phyloP scores from a whole-genome alignment of 768 basidiomycete species.

The Suillus occidentalis region DNA sequence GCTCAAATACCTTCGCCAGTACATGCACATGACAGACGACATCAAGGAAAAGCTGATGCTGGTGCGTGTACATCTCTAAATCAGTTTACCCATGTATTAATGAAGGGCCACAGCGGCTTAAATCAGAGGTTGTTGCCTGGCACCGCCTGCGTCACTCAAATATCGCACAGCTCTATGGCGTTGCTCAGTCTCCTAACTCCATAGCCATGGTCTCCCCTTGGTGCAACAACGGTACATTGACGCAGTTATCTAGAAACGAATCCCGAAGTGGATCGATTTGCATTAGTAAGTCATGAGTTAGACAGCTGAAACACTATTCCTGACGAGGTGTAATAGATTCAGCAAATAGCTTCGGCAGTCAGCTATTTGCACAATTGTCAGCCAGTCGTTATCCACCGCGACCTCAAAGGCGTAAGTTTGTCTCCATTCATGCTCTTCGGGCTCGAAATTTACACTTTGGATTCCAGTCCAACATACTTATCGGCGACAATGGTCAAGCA shows the following conservation, averaged over 20 bases:
- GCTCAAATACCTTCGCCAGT: constrained; percentile 52
- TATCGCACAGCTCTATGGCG: constrained; percentile 54
- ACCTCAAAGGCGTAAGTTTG: constrained; percentile 55
- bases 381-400: constrained; percentile 59
- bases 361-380: constrained; percentile 55
- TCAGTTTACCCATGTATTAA: background rate
- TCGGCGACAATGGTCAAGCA: constrained; percentile 50
- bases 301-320: background rate
- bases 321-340: constrained; percentile 35
- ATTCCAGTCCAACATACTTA: constrained; percentile 54
- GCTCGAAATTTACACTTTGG: background rate
- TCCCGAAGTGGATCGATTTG: constrained; percentile 42
- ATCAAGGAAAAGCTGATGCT: constrained; percentile 53
- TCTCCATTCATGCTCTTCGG: background rate
- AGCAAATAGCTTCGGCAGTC: constrained; percentile 57
- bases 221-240: constrained; percentile 60
- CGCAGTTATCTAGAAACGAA: constrained; percentile 46
- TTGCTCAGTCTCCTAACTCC: constrained; percentile 48
- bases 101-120: constrained; percentile 43
- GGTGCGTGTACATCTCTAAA: constrained; percentile 28
- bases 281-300: constrained; percentile 39
- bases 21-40: constrained; percentile 47
- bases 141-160: constrained; percentile 56
- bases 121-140: constrained; percentile 59
- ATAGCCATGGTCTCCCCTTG: constrained; percentile 67